Evolutionary conservation across 257 asterid species (phyloP).

Genomic region (Sherardia arvensis): DNA sequence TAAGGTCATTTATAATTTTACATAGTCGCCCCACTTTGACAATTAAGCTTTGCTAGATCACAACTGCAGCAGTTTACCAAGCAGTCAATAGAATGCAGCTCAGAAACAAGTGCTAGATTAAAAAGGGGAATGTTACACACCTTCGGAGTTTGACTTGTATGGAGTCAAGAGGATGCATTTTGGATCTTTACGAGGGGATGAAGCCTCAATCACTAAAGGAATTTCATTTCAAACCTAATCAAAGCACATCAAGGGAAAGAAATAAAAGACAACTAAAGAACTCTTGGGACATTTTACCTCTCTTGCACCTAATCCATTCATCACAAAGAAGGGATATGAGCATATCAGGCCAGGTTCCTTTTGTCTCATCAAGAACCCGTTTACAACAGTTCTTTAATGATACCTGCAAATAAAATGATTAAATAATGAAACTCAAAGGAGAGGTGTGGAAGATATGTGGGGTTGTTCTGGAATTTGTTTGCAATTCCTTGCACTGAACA

Average conservation of each 20-base stretch:
- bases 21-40: neutral
- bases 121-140: conserved; percentile 18
- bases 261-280: neutral
- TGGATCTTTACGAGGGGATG: conserved; percentile 89
- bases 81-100: neutral
- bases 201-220: conserved; percentile 72
- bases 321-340: conserved; percentile 56
- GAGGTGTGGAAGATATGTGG: too few relatives aligned
- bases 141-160: conserved; percentile 34
- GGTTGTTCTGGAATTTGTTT: too few relatives aligned
- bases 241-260: neutral
- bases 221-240: neutral
- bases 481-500: neutral
- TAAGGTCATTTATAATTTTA: neutral
- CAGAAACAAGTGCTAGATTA: neutral
- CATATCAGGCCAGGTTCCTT: conserved; percentile 84
- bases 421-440: neutral
- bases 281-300: conserved; percentile 39
- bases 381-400: conserved; percentile 44
- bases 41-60: neutral
- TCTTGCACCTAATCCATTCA: conserved; percentile 98
- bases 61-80: neutral
- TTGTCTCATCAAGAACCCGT: conserved; percentile 64
- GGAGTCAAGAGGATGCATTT: conserved; percentile 56
- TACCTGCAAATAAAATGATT: conserved; percentile 37